A percentile compares a stretch with the other conserved stretches of the same genome.
These are phyloP conservation scores for Tolypocladium capitatum DNA, from an alignment of 2,329 filamentous ascomycete genomes.

Conservation along the genomic window DNA sequence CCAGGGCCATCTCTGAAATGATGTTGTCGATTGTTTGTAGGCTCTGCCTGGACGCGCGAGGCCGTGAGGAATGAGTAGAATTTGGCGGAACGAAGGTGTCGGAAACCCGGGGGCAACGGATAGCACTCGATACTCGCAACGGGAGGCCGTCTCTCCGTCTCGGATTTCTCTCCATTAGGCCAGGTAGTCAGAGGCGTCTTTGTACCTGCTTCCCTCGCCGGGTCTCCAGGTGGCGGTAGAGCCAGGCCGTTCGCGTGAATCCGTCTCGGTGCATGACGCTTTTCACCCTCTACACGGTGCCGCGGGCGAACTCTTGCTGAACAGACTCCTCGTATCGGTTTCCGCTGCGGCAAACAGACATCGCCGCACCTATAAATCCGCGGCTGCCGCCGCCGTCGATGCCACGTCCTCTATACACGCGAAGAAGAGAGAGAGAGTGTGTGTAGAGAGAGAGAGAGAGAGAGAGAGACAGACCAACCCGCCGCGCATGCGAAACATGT, in stretches of 20 bases:
- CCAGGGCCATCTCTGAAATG: not conserved
- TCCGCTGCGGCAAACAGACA: not conserved
- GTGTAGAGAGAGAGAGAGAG: no score
- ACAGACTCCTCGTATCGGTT: not conserved
- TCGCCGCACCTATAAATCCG: not conserved
- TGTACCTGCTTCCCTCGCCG: not conserved
- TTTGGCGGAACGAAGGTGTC: no score
- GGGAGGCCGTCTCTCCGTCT: no score
- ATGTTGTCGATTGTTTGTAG: not conserved
- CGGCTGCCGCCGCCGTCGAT: no score
- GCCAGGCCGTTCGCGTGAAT: not conserved
- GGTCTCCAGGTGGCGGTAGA: not conserved
- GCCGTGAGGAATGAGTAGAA: no score
- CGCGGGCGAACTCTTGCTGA: not conserved
- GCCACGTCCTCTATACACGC: no score
- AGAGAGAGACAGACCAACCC: no score
- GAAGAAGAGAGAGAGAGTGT: no score
- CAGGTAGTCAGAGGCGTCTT: not conserved
- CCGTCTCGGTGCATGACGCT: not conserved
- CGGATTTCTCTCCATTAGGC: not conserved
- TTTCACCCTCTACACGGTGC: not conserved
- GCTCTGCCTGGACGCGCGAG: not conserved
- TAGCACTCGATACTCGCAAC: no score
- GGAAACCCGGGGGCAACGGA: no score
- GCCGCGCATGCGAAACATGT: no score